Conservation (phyloP, 2,329 filamentous ascomycete species). For the Sclerotinia borealis region DNA sequence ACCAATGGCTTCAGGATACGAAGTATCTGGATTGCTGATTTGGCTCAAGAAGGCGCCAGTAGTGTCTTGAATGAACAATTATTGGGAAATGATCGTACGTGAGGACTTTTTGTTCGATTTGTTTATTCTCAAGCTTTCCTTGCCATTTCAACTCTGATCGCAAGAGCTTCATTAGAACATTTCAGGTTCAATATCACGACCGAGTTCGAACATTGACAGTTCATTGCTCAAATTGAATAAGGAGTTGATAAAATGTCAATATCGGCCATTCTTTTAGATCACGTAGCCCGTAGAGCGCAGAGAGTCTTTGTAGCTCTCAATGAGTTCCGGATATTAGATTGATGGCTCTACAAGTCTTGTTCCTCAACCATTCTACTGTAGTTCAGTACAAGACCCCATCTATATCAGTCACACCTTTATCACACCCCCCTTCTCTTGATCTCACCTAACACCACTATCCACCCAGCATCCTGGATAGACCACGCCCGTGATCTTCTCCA, state of each 20-base stretch:
- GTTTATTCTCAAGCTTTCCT: neutral
- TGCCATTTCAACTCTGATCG: neutral
- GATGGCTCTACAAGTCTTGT: neutral
- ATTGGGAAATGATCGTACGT: constrained; percentile 76
- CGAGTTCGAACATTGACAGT: no score
- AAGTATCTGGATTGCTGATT: constrained; percentile 81
- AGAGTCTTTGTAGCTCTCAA: no score
- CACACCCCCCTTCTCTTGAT: neutral
- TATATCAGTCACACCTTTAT: neutral
- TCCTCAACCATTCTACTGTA: neutral
- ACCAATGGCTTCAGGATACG: constrained; percentile 61
- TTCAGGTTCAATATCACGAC: no score
- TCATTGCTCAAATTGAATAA: no score
- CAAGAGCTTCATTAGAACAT: neutral
- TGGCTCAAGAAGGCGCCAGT: constrained; percentile 70
- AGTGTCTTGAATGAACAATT: constrained; percentile 66
- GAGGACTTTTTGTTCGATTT: neutral
- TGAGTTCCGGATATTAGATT: neutral
- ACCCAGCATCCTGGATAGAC: constrained; percentile 69
- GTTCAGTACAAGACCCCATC: neutral
- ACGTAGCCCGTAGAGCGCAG: no score
- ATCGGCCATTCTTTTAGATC: no score
- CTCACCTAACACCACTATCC: constrained; percentile 31
- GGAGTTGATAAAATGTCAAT: no score
- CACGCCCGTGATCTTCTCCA: constrained; percentile 75